Base-by-base conservation (phyloP, 768 basidiomycete genomes). In the Lactarius hatsudake region DNA sequence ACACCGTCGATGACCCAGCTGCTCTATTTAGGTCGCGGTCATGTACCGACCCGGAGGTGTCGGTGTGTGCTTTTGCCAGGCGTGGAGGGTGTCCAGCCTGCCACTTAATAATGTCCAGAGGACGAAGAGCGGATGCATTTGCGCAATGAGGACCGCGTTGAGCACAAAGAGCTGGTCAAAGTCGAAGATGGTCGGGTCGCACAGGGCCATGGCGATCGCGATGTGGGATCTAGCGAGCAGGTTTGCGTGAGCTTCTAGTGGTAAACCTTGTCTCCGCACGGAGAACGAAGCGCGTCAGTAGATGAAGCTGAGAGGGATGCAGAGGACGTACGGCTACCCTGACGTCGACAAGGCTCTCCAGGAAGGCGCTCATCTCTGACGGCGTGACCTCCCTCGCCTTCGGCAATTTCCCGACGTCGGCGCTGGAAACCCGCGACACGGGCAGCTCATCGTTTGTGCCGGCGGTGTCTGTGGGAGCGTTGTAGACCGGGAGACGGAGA, bases 391-490 rank as follows among this genome's bases (percentile, higher is more conserved):
- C 81, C 92, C 92, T 94, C 72, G 93, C 90, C 20, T 83, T 80
- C 30, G 92, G 74, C 91, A 90, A 94, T 73, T 82, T 86, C 74
- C 91, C 85, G n/a, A 93, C 83, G 63, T 86, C 85, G 3, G 80
- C 69, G 72, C 81, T 82, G 55, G 83, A 81, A 45, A 93, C 79
- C 57, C 84, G 83, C 10, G 94, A 81, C 10, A 82, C 76, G 13
- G 85, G 82, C 4, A 93, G 76, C 61, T 92, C 87, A 69, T 84
- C 84, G 69, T 87, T 86, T 26, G 79, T 75, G 28, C 79, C 79
- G 8, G 91, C 87, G 56, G 87, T 74, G 32, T 84, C 77, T 28
- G 94, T 77, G 26, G 94, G 83, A 9, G 84, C 78, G 23, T 78
- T 81, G 72, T 88, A 91, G 26, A 92, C 88, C 7, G 80, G 73